Evolutionary conservation across 2,329 filamentous ascomycete genomes (phyloP), one percentile per base, ranked within the genome.

Genomic region (Madurella mycetomatis): DNA sequence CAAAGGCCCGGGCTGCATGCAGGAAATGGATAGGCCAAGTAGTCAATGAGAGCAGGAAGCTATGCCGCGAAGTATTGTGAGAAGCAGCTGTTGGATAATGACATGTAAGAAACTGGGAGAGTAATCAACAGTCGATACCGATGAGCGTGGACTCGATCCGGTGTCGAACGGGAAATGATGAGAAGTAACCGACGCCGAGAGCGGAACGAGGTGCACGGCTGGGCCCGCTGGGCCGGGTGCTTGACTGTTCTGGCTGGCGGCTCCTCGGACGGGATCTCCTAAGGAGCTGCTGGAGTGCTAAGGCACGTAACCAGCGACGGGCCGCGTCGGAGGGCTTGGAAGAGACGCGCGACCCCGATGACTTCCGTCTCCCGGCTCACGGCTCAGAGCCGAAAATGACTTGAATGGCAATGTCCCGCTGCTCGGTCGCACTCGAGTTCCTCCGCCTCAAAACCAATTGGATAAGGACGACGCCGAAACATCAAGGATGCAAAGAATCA

Each of bases 371-470:
- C 3, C 25, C 25, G 25, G 25, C 25, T 37, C 41, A 40, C n/a
- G 39, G 30, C 17, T 34, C 43, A 32, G 46, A 17, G 17, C 39
- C 25, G 25, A 25, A 3, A 25, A 25, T 25, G 25, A 25, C 46
- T 41, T 12, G 40, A 31, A 39, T 37, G 32, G 17, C 31, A 32
- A 51, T 37, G 42, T 44, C 41, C 47, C 19, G 43, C 31, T 42
- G 41, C 31, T 44, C 41, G 25, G 44, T 53, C 49, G 44, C 47
- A 17, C 40, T 57, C 44, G 16, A 19, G 40, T 44, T 55, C 57
- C 61, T 58, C 60, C 56, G 17, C 61, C 51, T 44, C 43, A 51
- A 37, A 37, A 50, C 54, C 53, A 41, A 44, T 25, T 41, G 46
- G 15, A 16, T 25, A 41, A 47, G 39, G 41, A 19, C 16, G 32